These are phyloP conservation scores for Fraxinus dipetala DNA, from an alignment of 305 asterid species.

Conservation along the genomic window DNA sequence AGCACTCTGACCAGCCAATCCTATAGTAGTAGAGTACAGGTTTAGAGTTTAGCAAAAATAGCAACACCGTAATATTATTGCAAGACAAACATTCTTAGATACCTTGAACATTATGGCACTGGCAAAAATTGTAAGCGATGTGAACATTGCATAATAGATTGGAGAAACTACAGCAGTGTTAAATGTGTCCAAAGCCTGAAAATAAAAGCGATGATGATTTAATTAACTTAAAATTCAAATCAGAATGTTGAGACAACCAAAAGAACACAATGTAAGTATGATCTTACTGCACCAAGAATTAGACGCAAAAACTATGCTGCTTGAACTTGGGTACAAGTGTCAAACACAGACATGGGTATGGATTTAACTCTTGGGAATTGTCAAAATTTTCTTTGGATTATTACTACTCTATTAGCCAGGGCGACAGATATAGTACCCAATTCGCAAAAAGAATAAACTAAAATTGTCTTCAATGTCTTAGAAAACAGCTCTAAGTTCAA, in stretches of 20 bases:
- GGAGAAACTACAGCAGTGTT: constrained; percentile 71
- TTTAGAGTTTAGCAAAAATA: constrained; percentile 1
- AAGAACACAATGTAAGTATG: neutral
- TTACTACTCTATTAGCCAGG: neutral
- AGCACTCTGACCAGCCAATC: constrained; percentile 83
- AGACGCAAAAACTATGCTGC: neutral
- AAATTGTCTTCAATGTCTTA: neutral
- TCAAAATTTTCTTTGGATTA: neutral
- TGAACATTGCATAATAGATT: constrained; percentile 74
- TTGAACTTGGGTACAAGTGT: neutral
- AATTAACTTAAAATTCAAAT: constrained; percentile 5
- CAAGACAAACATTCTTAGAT: constrained; percentile 13
- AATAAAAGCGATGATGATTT: constrained; percentile 15
- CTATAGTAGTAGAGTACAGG: constrained; percentile 28
- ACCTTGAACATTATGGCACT: constrained; percentile 84
- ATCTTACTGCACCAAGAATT: neutral
- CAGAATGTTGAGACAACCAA: neutral
- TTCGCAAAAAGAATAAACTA: neutral
- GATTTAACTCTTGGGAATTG: neutral
- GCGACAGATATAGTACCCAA: neutral
- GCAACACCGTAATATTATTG: neutral
- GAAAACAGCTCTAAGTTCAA: neutral
- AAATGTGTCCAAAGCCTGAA: constrained; percentile 58
- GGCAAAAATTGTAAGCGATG: constrained; percentile 66
- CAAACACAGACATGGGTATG: neutral